phyloP scores from a whole-genome alignment of 768 basidiomycete species.

The Boletus fagicola region DNA sequence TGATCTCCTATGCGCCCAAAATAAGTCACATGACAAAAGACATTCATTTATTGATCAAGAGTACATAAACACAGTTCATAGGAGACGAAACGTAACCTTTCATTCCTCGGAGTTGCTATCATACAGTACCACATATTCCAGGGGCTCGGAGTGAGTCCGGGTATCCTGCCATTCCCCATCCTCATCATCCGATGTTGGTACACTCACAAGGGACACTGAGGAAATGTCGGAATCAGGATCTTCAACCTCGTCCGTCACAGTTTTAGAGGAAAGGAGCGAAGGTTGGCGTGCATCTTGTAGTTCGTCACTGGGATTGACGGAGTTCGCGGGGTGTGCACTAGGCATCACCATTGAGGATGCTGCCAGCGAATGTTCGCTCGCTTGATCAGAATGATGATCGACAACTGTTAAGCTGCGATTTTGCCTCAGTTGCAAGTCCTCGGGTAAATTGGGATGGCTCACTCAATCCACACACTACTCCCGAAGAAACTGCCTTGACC shows the following conservation, averaged over 20 bases:
- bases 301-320: constrained; percentile 8
- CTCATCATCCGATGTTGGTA: constrained; percentile 55
- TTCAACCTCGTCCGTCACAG: constrained; percentile 40
- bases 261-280: constrained; percentile 24
- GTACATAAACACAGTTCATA: constrained; percentile 7
- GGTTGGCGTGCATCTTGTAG: constrained; percentile 4
- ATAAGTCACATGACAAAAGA: constrained; percentile 9
- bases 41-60: neutral
- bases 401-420: constrained; percentile 61
- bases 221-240: constrained; percentile 42
- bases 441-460: constrained; percentile 29
- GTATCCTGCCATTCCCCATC: constrained; percentile 60
- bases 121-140: constrained; percentile 73
- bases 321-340: constrained; percentile 26
- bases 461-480: constrained; percentile 79
- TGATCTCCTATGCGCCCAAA: constrained; percentile 10
- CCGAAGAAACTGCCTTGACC: constrained; percentile 58
- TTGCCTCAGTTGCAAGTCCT: constrained; percentile 1
- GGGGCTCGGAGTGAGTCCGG: constrained; percentile 39
- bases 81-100: constrained; percentile 3
- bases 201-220: constrained; percentile 59
- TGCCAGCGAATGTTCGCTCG: constrained; percentile 52
- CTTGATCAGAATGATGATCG: constrained; percentile 42
- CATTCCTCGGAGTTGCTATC: constrained; percentile 59
- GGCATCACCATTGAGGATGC: constrained; percentile 73